Percentiles rank a stretch among this genome's conserved stretches.
Evolutionary conservation across 805 yeast genomes (phyloP).

Genomic region (Naumovozyma baii): DNA sequence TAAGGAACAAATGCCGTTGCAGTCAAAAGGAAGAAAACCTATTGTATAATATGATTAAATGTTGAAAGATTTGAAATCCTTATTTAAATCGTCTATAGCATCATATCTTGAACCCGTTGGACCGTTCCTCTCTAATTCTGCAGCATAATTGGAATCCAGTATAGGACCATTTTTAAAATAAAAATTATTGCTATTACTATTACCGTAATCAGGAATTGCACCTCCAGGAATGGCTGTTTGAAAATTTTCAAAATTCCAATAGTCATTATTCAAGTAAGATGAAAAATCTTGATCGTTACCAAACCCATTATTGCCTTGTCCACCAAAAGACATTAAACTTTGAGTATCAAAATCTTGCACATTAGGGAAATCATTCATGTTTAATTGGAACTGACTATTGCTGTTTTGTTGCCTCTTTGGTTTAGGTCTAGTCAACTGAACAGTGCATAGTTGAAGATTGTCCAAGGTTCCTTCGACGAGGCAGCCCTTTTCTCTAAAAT

Average conservation of each 20-base stretch:
- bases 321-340: constrained; percentile 28
- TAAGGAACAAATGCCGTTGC: too few species aligned
- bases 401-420: constrained; percentile 14
- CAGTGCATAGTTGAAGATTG: constrained; percentile 61
- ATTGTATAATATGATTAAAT: constrained; percentile 5
- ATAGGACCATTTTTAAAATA: constrained; percentile 6
- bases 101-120: constrained; percentile 1
- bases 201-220: background rate
- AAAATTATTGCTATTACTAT: constrained; percentile 2
- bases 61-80: constrained; percentile 5
- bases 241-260: constrained; percentile 15
- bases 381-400: constrained; percentile 13
- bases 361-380: constrained; percentile 11
- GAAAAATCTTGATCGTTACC: constrained; percentile 18
- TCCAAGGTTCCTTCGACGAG: constrained; percentile 85
- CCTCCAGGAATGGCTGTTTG: background rate
- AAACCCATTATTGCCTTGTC: constrained; percentile 8
- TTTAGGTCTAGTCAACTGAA: constrained; percentile 35
- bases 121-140: constrained; percentile 11
- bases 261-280: constrained; percentile 16
- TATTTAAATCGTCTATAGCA: constrained; percentile 3
- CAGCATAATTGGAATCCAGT: constrained; percentile 17
- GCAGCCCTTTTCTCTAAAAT: constrained; percentile 76
- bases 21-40: too few species aligned
- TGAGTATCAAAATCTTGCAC: constrained; percentile 26